These are phyloP conservation scores for Ilex aquifolium DNA, from an alignment of 257 asterid genomes.

Conservation along the genomic window DNA sequence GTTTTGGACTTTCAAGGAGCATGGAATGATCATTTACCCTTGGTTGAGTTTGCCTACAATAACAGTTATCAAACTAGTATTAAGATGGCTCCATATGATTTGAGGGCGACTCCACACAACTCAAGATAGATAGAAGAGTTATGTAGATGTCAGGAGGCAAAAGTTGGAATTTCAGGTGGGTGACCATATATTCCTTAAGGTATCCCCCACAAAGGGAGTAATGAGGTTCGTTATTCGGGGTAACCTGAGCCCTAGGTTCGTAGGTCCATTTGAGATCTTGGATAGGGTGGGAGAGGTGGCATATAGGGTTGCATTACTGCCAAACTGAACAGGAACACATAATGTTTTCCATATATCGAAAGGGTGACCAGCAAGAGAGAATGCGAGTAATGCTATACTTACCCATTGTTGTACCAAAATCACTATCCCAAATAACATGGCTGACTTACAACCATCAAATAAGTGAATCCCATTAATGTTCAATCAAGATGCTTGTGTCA, in stretches of 20 bases:
- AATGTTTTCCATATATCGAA: neutral
- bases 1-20: neutral
- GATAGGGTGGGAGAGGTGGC: neutral
- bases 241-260: neutral
- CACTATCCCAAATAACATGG: too few species aligned
- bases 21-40: neutral
- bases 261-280: neutral
- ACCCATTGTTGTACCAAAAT: too few species aligned
- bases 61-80: neutral
- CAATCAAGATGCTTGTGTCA: too few species aligned
- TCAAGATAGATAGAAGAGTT: neutral
- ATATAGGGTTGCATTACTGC: neutral
- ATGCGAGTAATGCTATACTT: too few species aligned
- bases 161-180: neutral
- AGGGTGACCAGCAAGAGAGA: too few species aligned
- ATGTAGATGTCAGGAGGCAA: neutral
- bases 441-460: too few species aligned
- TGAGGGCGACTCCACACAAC: neutral
- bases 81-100: neutral
- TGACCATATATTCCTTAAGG: neutral
- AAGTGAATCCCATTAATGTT: too few species aligned
- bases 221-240: neutral
- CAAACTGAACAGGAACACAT: neutral
- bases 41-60: too few species aligned
- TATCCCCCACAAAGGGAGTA: neutral